phyloP scores from a whole-genome alignment of 108 stramenopile genomes.

The Cylindrotheca fusiformis region DNA sequence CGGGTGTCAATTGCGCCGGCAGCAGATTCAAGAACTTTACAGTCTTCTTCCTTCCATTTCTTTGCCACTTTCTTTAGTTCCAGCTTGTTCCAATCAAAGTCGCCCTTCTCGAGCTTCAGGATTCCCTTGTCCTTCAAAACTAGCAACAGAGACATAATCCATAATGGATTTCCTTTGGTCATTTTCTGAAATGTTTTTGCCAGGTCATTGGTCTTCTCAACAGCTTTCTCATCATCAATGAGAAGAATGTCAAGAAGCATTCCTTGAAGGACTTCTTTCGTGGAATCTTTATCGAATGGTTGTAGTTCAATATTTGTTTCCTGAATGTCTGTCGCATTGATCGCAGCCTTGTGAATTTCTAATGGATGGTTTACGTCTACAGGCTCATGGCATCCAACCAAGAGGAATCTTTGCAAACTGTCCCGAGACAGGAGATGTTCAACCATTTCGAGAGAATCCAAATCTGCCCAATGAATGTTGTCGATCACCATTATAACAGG shows the following conservation, averaged over 20 bases:
- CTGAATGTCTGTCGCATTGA: neutral
- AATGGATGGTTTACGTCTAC: conserved; percentile 3
- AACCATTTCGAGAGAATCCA: conserved; percentile 7
- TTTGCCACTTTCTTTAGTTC: conserved; percentile 14
- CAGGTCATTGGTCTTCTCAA: conserved; percentile 1
- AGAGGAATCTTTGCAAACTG: conserved; percentile 12
- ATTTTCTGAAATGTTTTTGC: conserved; percentile 5
- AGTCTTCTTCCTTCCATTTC: conserved; percentile 9
- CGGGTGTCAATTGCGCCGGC: conserved; percentile 10
- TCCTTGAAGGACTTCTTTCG: conserved; percentile 8
- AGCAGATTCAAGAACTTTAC: neutral
- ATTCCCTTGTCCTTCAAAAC: conserved; percentile 10
- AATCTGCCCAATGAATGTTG: conserved; percentile 20
- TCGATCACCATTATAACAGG: conserved; percentile 22
- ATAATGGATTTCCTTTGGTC: conserved; percentile 14
- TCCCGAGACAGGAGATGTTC: conserved; percentile 6
- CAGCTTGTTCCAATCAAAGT: conserved; percentile 17
- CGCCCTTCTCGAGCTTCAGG: neutral
- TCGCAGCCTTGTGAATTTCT: conserved; percentile 1
- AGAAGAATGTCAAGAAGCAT: conserved; percentile 2
- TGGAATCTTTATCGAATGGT: conserved; percentile 3
- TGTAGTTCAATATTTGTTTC: conserved; percentile 11
- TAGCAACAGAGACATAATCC: conserved; percentile 11
- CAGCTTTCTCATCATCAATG: neutral
- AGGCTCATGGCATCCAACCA: conserved; percentile 14